phyloP scores from a whole-genome alignment of 495 filamentous ascomycete genomes.

The Podospora anserina region DNA sequence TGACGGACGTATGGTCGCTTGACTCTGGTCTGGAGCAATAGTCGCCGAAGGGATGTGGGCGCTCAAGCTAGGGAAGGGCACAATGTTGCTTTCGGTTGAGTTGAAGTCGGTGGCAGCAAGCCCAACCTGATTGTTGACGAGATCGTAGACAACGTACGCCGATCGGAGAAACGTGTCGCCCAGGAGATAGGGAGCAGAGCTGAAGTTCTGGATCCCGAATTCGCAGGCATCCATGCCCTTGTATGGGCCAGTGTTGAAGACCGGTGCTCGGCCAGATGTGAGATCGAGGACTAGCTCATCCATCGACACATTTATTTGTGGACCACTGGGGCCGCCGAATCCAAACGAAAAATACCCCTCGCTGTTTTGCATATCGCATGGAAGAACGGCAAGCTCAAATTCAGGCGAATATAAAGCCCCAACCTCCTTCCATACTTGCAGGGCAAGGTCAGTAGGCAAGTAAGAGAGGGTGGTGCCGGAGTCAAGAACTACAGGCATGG shows the following conservation, averaged over 20 bases:
- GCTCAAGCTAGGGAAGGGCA: constrained; percentile 48
- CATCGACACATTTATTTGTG: constrained; percentile 68
- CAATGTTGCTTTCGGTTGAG: constrained; percentile 55
- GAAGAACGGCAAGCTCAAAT: constrained; percentile 58
- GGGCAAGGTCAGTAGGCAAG: constrained; percentile 66
- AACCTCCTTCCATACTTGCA: constrained; percentile 65
- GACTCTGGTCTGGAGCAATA: constrained; percentile 41
- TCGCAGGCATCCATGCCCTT: constrained; percentile 61
- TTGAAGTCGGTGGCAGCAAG: constrained; percentile 88
- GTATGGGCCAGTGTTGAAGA: constrained; percentile 39
- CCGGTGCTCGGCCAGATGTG: constrained; percentile 47
- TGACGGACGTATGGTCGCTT: constrained; percentile 31
- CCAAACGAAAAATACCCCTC: constrained; percentile 68
- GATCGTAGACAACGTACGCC: constrained; percentile 92
- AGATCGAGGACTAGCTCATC: constrained; percentile 72
- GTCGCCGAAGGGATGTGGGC: constrained; percentile 52
- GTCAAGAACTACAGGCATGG: constrained; percentile 73
- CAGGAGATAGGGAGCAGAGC: constrained; percentile 59
- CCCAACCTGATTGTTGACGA: constrained; percentile 82
- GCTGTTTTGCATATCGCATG: constrained; percentile 64
- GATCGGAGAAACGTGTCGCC: constrained; percentile 95
- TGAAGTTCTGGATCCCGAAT: constrained; percentile 74
- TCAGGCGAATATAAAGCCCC: constrained; percentile 53
- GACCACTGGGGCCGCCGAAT: constrained; percentile 59
- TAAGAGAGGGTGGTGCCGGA: constrained; percentile 86